Base-by-base conservation (phyloP, 179 eudicot genomes). In the Heliamphora pulchella region DNA sequence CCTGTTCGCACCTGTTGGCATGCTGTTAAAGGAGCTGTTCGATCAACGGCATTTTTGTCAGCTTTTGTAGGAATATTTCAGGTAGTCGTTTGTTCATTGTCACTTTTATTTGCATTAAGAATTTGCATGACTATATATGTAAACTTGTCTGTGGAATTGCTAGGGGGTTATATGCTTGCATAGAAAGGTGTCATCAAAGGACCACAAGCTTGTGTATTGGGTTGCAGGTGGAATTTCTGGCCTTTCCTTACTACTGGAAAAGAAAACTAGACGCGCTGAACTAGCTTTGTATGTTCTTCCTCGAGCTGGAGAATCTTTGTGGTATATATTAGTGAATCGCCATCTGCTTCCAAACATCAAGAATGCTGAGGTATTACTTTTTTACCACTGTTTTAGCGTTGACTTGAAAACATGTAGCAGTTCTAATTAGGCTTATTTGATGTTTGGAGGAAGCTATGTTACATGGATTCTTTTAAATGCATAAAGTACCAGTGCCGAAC, bases 171-270 rank as follows among this genome's bases (percentile, higher is more conserved):
- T 96, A 84, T 96, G 99, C 84, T 79, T 91, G 87, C 99, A 96
- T 79, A 92, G 99, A 85, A 96, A 96, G 86, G 98, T 92, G 85
- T 94, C 99, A 47, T 82, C 87, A 13, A 87, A 83, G 81, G 99
- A 96, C 86, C 98, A 96, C 91, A 96, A 96, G 85, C 98, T 96
- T 80, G 90, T 94, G 73, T 96, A 94, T 86, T 96, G 99, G 99
- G 61, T 94, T 77, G 92, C 99, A 0, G 99, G 99, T 79, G 98
- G 93, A 78, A 58, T 91, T 79, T 86, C 99, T 79, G 99, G 93
- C 76, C 96, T 96, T 57, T 93, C 98, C 71, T 96, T 96, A 71
- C 84, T 96, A 78, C 78, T 96, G 75, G 99, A 96, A 83, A 94
- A 94, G 89, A 96, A 96, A 87, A 87, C 87, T 83, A 90, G 94